Evolutionary conservation across 78 protist genomes (phyloP).

Genomic region (Planoprotostelium fungivorum): DNA sequence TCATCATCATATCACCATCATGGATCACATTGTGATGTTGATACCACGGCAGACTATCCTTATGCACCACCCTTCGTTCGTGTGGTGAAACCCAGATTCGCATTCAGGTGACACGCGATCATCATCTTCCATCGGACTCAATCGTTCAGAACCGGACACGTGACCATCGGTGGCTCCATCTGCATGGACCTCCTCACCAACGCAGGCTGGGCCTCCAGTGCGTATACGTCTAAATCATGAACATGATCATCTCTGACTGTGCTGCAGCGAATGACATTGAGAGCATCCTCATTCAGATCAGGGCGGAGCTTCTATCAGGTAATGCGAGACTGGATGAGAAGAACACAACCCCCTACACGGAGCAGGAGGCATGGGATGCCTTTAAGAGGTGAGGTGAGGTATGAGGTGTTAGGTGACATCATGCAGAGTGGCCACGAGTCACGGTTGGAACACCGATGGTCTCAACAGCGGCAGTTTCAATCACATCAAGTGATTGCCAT

Average conservation of each 20-base stretch:
- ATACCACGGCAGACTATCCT: slow-evolving; percentile 22
- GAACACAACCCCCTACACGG: slow-evolving; percentile 9
- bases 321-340: slow-evolving; percentile 5
- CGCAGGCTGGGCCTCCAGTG: slow-evolving; percentile 49
- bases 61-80: slow-evolving; percentile 58
- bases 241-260: not conserved
- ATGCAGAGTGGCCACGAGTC: no score
- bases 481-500: no score
- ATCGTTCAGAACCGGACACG: slow-evolving; percentile 69
- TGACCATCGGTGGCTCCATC: slow-evolving; percentile 71
- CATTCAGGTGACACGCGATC: not conserved
- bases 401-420: no score
- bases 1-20: not conserved
- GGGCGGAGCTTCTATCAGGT: not conserved
- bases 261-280: slow-evolving; percentile 6
- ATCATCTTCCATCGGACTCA: slow-evolving; percentile 5
- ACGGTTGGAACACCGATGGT: no score
- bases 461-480: no score
- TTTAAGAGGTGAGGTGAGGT: not conserved
- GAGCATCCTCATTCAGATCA: slow-evolving; percentile 5
- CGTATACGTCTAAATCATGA: not conserved
- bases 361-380: slow-evolving; percentile 19
- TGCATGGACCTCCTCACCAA: slow-evolving; percentile 52
- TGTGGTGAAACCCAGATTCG: slow-evolving; percentile 44
- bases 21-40: no score